A percentile compares a stretch with the other conserved stretches of the same genome.
phyloP scores from a whole-genome alignment of 2,329 filamentous ascomycete species.

The Knufia fluminis region DNA sequence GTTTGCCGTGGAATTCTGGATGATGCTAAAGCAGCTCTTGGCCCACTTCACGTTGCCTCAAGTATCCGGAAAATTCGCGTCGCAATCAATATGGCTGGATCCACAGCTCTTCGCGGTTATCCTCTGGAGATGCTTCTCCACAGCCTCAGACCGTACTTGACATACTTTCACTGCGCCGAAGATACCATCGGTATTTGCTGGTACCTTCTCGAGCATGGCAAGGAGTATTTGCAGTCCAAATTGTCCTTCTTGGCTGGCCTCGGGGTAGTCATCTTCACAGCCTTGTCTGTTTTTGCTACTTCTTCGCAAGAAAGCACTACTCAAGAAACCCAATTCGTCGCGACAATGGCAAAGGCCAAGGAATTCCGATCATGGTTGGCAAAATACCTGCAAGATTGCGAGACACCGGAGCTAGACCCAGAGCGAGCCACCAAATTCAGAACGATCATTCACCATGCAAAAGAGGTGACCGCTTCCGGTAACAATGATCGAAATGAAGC shows the following conservation, averaged over 20 bases:
- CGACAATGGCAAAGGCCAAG: constrained; percentile 66
- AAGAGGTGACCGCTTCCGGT: constrained; percentile 56
- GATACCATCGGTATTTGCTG: constrained; percentile 80
- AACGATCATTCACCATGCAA: constrained; percentile 60
- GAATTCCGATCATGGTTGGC: constrained; percentile 72
- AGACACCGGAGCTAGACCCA: constrained; percentile 39
- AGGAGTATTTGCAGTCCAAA: constrained; percentile 51
- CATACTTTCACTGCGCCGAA: constrained; percentile 77
- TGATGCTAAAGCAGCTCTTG: constrained; percentile 71
- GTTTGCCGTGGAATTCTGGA: constrained; percentile 71
- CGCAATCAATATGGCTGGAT: constrained; percentile 66
- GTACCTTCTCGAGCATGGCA: constrained; percentile 67
- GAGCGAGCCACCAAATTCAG: constrained; percentile 38
- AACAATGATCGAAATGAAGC: constrained; percentile 60
- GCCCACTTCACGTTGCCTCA: constrained; percentile 76
- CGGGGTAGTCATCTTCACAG: constrained; percentile 67
- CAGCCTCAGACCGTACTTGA: constrained; percentile 66
- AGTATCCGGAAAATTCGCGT: constrained; percentile 79
- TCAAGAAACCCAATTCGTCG: constrained; percentile 71
- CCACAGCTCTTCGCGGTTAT: constrained; percentile 65
- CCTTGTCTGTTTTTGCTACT: constrained; percentile 65
- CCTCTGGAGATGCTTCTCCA: constrained; percentile 84
- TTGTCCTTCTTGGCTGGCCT: constrained; percentile 76
- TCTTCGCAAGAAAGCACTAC: constrained; percentile 70
- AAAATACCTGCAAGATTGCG: constrained; percentile 56